Conservation (phyloP, 805 yeast species). For the Suhomyces pyralidae region DNA sequence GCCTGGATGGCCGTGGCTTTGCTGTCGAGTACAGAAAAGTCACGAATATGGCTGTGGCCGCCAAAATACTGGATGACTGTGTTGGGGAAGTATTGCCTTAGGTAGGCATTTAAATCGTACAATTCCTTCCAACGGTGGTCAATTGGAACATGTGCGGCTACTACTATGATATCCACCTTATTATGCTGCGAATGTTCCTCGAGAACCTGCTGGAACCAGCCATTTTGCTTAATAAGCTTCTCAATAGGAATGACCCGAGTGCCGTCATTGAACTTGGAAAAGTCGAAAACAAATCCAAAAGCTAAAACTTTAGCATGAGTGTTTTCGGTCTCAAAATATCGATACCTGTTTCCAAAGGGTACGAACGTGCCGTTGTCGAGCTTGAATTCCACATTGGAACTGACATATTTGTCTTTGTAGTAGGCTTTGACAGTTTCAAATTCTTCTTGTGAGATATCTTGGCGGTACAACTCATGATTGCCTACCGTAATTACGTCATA, state of each 20-base stretch:
- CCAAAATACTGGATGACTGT: conserved; percentile 82
- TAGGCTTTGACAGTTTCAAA: conserved; percentile 54
- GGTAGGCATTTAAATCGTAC: conserved; percentile 40
- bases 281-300: conserved; percentile 78
- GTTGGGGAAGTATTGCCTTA: conserved; percentile 60
- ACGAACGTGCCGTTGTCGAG: conserved; percentile 44
- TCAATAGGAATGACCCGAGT: conserved; percentile 63
- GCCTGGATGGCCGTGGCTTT: conserved; percentile 79
- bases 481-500: conserved; percentile 84
- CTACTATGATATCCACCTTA: conserved; percentile 60
- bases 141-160: conserved; percentile 77
- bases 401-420: conserved; percentile 63
- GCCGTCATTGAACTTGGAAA: conserved; percentile 54
- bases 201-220: conserved; percentile 61
- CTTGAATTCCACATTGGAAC: conserved; percentile 66
- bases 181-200: conserved; percentile 24
- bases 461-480: conserved; percentile 82
- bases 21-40: conserved; percentile 66
- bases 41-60: conserved; percentile 92
- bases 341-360: conserved; percentile 65
- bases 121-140: conserved; percentile 54
- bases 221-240: conserved; percentile 46
- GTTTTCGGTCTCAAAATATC: conserved; percentile 62
- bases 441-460: conserved; percentile 64
- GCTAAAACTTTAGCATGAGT: conserved; percentile 55